Evolutionary conservation across 192 early-diverging fungal species (phyloP).

Genomic region (Allomyces javanicus): DNA sequence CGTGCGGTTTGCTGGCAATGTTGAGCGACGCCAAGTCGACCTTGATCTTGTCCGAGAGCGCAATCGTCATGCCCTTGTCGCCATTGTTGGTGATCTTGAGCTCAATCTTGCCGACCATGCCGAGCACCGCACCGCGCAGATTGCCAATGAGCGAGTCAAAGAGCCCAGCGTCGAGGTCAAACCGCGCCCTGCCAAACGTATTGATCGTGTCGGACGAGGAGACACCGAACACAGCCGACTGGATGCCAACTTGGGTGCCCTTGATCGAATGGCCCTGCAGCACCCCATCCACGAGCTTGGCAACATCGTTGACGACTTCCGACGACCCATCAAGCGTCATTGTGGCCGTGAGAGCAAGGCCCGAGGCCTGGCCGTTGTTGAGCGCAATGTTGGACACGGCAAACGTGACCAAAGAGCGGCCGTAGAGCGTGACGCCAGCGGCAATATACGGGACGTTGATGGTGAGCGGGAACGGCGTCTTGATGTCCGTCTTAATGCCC

Average conservation of each 20-base stretch:
- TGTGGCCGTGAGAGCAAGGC: not conserved
- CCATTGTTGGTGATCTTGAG: not conserved
- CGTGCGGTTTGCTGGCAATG: not conserved
- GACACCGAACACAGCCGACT: not conserved
- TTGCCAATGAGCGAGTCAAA: not conserved
- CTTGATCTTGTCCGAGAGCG: not conserved
- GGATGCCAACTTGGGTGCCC: not conserved
- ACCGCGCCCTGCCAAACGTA: not conserved
- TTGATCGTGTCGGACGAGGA: not conserved
- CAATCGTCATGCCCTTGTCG: not conserved
- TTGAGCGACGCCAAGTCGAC: not conserved
- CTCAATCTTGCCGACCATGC: not conserved
- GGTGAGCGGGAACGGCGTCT: not conserved
- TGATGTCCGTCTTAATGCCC: not conserved
- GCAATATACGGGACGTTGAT: not conserved
- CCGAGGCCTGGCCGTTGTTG: not conserved
- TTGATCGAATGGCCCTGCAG: not conserved
- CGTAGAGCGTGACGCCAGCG: not conserved
- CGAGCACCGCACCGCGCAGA: not conserved
- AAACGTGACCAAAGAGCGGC: not conserved
- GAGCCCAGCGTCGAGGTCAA: not conserved
- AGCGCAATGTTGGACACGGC: not conserved
- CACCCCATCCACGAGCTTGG: not conserved
- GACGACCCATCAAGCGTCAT: not conserved
- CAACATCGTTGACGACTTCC: not conserved